phyloP scores from a whole-genome alignment of 352 stramenopile genomes.

The Globisporangium splendens region DNA sequence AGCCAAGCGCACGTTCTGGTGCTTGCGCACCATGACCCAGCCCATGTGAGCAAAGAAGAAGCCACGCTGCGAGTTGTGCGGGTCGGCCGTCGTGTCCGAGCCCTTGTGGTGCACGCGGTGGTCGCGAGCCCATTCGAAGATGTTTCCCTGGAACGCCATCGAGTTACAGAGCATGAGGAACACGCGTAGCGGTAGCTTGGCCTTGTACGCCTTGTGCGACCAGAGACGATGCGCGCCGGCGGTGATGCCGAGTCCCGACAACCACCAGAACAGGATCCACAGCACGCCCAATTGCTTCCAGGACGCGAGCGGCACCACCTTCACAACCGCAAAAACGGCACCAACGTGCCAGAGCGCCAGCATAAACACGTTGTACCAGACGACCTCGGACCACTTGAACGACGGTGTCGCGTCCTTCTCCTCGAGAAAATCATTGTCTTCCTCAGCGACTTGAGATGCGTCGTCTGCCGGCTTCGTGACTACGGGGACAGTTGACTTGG shows the following conservation, averaged over 20 bases:
- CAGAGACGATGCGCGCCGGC: slow-evolving; percentile 96
- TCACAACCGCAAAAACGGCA: slow-evolving; percentile 62
- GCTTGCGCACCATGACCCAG: slow-evolving; percentile 98
- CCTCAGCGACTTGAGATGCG: slow-evolving; percentile 25
- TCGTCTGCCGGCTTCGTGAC: not conserved
- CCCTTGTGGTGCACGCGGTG: slow-evolving; percentile 99
- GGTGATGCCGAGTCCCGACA: slow-evolving; percentile 97
- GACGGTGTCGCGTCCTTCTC: slow-evolving; percentile 27
- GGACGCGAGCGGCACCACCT: slow-evolving; percentile 47
- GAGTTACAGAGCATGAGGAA: slow-evolving; percentile 98
- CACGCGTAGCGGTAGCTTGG: slow-evolving; percentile 84
- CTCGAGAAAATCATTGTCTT: slow-evolving; percentile 33
- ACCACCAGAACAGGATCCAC: slow-evolving; percentile 65
- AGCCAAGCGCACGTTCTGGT: slow-evolving; percentile 86
- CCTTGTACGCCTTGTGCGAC: slow-evolving; percentile 96
- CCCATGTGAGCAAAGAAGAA: slow-evolving; percentile 99
- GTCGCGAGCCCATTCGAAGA: slow-evolving; percentile 98
- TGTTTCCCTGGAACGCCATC: slow-evolving; percentile 95
- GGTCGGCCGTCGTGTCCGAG: slow-evolving; percentile 93
- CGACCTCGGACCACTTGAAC: slow-evolving; percentile 68
- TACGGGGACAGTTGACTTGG: not conserved
- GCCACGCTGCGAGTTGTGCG: slow-evolving; percentile 95
- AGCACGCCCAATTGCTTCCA: slow-evolving; percentile 48
- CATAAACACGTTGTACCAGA: slow-evolving; percentile 83
- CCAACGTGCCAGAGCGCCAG: slow-evolving; percentile 65